Evolutionary conservation across 2,329 filamentous ascomycete species (phyloP), one percentile per base, ranked within the genome.

Genomic region (Pleurostoma richardsiae): DNA sequence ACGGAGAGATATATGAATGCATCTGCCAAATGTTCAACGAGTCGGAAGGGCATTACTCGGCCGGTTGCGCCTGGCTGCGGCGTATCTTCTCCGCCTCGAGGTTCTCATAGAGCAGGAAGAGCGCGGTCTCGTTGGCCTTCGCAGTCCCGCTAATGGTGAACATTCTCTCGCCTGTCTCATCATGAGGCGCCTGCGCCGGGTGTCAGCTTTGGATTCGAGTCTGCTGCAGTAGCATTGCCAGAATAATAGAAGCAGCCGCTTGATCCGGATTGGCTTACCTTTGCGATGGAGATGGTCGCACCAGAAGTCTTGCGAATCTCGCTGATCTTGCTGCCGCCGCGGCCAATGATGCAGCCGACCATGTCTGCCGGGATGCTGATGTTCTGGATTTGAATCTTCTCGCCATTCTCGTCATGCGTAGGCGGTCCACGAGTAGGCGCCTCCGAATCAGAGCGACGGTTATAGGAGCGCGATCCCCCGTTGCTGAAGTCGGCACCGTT

Each of bases 351-450:
- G 73, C 94, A 99, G 57, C 94, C 94, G 67, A 99, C 94, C 94
- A 99, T 99, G 74, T 99, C 94, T 42, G 94, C 91, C 29, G 94
- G 94, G 61, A 99, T 99, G 76, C 90, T 96, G 71, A 99, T 99
- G 73, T 99, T 99, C 65, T 99, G 94, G 2, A 94, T 99, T 69
- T 96, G 92, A 51, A 97, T 88, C 69, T 96, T 92, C 66, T 97
- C 94, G 52, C 94, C 94, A 54, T 97, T 95, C 70, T 97, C 92
- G 52, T 94, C 91, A 61, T 95, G 88, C 40, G 89, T 89, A 27
- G 90, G 90, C 40, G 88, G 89, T 47, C 88, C 88, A 52, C 90
- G 88, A 56, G 79, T 80, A 53, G 82, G 84, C 53, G 86, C 84
- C 64, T 96, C 90, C 19, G 88, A 87, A 65, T 90, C 88, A 44